phyloP scores from a whole-genome alignment of 2,329 filamentous ascomycete species.

The Curvularia eragrostidis region DNA sequence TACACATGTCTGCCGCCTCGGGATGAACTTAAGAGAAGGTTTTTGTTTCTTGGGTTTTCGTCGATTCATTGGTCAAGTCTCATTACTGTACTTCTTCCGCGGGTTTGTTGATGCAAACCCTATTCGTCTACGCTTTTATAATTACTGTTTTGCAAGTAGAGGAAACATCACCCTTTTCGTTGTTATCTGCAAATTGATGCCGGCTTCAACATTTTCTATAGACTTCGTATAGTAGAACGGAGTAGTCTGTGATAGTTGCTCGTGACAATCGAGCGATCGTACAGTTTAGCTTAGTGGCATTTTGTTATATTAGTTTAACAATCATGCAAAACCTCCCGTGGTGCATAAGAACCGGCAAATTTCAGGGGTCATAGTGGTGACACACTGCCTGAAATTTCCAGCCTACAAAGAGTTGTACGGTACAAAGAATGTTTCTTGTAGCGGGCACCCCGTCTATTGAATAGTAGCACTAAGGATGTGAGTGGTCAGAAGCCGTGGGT shows the following conservation, averaged over 20 bases:
- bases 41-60: background rate
- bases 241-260: background rate
- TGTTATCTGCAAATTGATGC: background rate
- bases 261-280: background rate
- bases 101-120: background rate
- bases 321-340: too few species aligned
- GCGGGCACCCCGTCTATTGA: too few species aligned
- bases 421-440: too few species aligned
- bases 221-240: background rate
- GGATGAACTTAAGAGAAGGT: background rate
- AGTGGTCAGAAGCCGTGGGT: too few species aligned
- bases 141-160: background rate
- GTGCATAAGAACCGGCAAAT: too few species aligned
- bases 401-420: too few species aligned
- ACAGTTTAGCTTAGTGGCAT: too few species aligned
- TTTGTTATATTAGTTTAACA: too few species aligned
- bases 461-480: too few species aligned
- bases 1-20: background rate
- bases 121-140: background rate
- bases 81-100: background rate
- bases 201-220: background rate
- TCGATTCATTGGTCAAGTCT: background rate
- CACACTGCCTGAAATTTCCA: too few species aligned
- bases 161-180: background rate
- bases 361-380: too few species aligned